Evolutionary conservation across 345 rosid species (phyloP).

Genomic region (Xanthoceras sorbifolium): DNA sequence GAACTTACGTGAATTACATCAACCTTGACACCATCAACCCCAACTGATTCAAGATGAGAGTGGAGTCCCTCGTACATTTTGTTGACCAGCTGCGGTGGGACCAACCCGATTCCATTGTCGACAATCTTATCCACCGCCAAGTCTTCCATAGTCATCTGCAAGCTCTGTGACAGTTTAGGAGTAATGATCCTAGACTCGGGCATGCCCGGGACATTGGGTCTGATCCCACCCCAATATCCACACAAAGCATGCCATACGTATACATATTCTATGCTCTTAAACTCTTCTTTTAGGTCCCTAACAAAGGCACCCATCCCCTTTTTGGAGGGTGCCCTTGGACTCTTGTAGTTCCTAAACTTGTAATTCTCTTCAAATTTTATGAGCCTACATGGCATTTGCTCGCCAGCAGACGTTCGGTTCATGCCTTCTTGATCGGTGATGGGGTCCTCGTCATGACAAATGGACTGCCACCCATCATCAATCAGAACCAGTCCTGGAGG

Average conservation of each 20-base stretch:
- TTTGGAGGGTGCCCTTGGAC: constrained; percentile 7
- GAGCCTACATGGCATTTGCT: constrained; percentile 48
- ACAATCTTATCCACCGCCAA: constrained; percentile 46
- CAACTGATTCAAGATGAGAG: constrained; percentile 30
- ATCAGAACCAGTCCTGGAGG: constrained; percentile 50
- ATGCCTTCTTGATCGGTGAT: constrained; percentile 37
- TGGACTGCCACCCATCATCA: constrained; percentile 59
- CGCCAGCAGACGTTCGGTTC: constrained; percentile 34
- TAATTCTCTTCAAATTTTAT: constrained; percentile 40
- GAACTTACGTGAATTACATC: constrained; percentile 48
- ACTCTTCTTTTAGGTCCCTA: constrained; percentile 42
- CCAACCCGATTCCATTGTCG: constrained; percentile 34
- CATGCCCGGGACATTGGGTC: constrained; percentile 36
- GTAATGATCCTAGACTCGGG: constrained; percentile 23
- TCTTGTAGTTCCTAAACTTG: constrained; percentile 43
- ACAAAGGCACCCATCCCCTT: constrained; percentile 43
- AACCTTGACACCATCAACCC: constrained; percentile 45
- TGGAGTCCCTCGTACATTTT: constrained; percentile 44
- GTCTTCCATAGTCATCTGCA: constrained; percentile 44
- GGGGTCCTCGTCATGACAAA: constrained; percentile 40
- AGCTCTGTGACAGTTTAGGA: constrained; percentile 37
- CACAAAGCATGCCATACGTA: constrained; percentile 51
- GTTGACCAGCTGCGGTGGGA: constrained; percentile 34
- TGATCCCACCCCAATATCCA: constrained; percentile 46
- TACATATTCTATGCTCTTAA: constrained; percentile 32